Evolutionary conservation across 768 basidiomycete genomes (phyloP).

Genomic region (Leccinum barrowsii): DNA sequence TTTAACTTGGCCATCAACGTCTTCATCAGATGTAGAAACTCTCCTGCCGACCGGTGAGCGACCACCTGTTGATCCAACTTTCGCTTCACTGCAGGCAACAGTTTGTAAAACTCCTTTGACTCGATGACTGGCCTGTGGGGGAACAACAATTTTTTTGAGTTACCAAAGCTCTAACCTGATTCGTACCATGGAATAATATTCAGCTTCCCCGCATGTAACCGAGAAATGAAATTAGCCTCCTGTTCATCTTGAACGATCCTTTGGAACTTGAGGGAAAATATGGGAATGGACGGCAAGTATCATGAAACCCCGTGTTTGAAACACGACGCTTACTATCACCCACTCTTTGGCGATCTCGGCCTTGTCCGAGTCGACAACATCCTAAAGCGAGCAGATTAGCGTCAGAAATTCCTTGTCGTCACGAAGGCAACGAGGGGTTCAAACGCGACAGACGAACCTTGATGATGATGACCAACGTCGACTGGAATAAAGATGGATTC

Average conservation of each 20-base stretch:
- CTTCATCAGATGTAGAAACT: conserved; percentile 56
- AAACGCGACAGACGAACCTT: conserved; percentile 36
- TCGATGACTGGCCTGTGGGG: conserved; percentile 53
- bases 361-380: conserved; percentile 61
- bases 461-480: conserved; percentile 58
- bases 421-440: neutral
- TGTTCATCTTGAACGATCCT: conserved; percentile 62
- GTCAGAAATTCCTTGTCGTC: neutral
- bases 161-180: neutral
- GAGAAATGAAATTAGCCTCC: conserved; percentile 58
- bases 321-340: conserved; percentile 7
- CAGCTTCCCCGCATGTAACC: conserved; percentile 51
- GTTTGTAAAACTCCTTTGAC: conserved; percentile 53
- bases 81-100: conserved; percentile 48
- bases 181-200: conserved; percentile 56
- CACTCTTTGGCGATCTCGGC: conserved; percentile 57
- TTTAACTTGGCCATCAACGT: conserved; percentile 67
- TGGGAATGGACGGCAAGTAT: conserved; percentile 12
- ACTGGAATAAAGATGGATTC: conserved; percentile 58
- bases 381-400: conserved; percentile 32
- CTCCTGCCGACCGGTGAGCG: conserved; percentile 48
- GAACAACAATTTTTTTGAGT: neutral
- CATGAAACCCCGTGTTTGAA: neutral
- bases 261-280: conserved; percentile 56
- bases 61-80: conserved; percentile 45